phyloP scores from a whole-genome alignment of 768 basidiomycete genomes.

The Rhodotorula sphaerocarpa region DNA sequence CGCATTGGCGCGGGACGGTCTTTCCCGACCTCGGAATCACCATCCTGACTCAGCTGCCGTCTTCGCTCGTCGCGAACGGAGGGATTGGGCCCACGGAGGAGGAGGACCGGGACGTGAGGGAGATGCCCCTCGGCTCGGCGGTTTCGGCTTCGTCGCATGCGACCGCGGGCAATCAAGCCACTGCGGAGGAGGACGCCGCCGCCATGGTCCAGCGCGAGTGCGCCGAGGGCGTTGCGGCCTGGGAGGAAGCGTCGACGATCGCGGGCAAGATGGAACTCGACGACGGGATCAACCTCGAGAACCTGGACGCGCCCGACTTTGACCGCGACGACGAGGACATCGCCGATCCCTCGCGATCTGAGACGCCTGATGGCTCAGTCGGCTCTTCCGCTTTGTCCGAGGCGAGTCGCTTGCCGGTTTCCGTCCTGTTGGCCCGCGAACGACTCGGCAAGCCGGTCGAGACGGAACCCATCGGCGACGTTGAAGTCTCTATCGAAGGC shows the following conservation, averaged over 20 bases:
- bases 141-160: background rate
- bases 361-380: too few relatives aligned
- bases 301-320: background rate
- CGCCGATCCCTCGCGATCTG: background rate
- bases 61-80: background rate
- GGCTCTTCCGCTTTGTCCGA: background rate
- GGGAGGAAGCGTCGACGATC: background rate
- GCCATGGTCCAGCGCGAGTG: background rate
- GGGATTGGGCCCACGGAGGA: background rate
- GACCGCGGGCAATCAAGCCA: too few relatives aligned
- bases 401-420: background rate
- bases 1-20: background rate
- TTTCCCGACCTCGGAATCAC: conserved; percentile 7
- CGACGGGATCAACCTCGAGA: background rate
- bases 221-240: background rate
- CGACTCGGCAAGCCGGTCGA: background rate
- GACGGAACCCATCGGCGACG: background rate
- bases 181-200: too few relatives aligned
- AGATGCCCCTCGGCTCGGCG: too few relatives aligned
- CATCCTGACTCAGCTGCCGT: conserved; percentile 18
- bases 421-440: background rate
- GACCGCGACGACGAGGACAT: background rate
- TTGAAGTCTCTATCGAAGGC: conserved; percentile 8
- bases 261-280: background rate
- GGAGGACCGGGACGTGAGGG: background rate